Base-by-base conservation (phyloP, 768 basidiomycete genomes). In the Chalciporus pseudorubinellus region DNA sequence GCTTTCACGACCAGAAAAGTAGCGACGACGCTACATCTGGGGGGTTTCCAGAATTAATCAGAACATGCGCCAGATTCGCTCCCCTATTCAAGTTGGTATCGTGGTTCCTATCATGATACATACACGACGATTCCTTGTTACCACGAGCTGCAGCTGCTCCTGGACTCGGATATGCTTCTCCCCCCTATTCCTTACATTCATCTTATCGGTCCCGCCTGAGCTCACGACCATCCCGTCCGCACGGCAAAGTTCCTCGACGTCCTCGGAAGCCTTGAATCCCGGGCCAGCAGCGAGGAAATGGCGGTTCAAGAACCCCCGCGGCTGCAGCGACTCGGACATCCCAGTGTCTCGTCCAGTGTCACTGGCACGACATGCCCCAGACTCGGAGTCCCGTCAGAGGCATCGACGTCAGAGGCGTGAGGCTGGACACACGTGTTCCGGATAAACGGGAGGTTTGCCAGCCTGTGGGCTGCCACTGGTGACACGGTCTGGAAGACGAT, bases 401-500 rank as follows among this genome's bases (percentile, higher is more conserved):
- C 14, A 49, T 62, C 22, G 1, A 53, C 13, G 20, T 59, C 22
- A 4, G 39, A 12, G 50, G 60, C 2, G 47, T 59, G 21, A n/a
- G n/a, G n/a, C 29, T 62, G 39, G 52, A 62, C 24, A 48, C 36
- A 6, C 13, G 52, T 36, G 54, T 59, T 9, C 61, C 52, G 6
- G 39, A 62, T 16, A 51, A 50, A 36, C 51, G 54, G 19, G 54
- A 59, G n/a, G 7, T 59, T 29, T 53, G 60, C 51, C 51, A 38
- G 8, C 51, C 26, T 6, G n/a, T n/a, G n/a, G n/a, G n/a, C n/a
- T n/a, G n/a, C n/a, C n/a, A n/a, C n/a, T n/a, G n/a, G n/a, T n/a
- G n/a, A n/a, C n/a, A n/a, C n/a, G n/a, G n/a, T n/a, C n/a, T 63
- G 55, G 52, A 62, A 63, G 43, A 24, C 2, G 60, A 62, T 48